Evolutionary conservation across 805 yeast species (phyloP), one percentile per base, ranked within the genome.

Genomic region (Pichia californica): DNA sequence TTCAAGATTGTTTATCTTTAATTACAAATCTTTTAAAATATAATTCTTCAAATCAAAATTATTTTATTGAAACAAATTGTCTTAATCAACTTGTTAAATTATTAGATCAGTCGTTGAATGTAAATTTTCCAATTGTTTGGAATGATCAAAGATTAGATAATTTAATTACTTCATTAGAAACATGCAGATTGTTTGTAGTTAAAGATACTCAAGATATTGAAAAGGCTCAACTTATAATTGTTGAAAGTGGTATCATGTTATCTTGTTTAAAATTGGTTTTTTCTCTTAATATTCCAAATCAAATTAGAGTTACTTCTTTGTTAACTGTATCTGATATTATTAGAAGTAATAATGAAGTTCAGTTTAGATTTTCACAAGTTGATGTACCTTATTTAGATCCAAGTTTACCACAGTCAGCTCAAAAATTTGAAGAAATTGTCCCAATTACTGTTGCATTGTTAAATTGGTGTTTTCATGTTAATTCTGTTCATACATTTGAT

Each of bases 301-400:
- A 71, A 2, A 73, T 89, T 3, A 76, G 95, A 48, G 73, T 83
- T 0, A 58, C 70, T 15, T 84, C 96, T 0, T 67, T 93, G 27
- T 65, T 81, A 5, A 79, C 95, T 0, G 78, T 87, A 2, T 88
- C 94, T 2, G 91, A 83, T 49, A 67, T 89, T 27, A 81, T 93
- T 4, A 65, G 80, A 38, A 73, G 78, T 26, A 88, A 88, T 58
- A 62, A 70, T 3, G 74, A 69, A 2, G 73, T 84, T 28, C 99
- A 93, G 61, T 64, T 67, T 13, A 77, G 77, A 45, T 83, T 91
- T 53, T 71, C 88, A 1, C 79, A 79, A 43, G 80, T 91, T 13
- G 98, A 93, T 61, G 96, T 93, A 7, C 99, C 99, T 0, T 87
- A 82, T 57, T 70, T 89, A 43, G 97, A 88, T 55, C 88, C 96